phyloP scores from a whole-genome alignment of 2,329 filamentous ascomycete genomes.

The Aspergillus piperis region DNA sequence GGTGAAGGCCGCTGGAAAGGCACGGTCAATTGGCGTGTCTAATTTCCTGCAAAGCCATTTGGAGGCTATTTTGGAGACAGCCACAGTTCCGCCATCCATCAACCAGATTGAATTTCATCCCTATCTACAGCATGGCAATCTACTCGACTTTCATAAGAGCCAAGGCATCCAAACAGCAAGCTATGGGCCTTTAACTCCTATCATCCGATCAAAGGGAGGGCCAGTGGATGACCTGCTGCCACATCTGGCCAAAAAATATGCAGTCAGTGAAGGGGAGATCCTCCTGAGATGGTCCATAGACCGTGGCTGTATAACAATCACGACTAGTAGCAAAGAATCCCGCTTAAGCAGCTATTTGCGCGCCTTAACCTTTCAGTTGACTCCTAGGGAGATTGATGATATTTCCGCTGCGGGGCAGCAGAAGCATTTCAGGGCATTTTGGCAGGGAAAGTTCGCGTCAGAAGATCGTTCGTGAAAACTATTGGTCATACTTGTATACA shows the following conservation, averaged over 20 bases:
- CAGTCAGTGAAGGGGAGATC: constrained; percentile 59
- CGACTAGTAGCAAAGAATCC: constrained; percentile 62
- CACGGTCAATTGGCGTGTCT: constrained; percentile 63
- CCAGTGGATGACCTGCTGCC: constrained; percentile 57
- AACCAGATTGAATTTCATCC: constrained; percentile 46
- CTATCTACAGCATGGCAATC: constrained; percentile 49
- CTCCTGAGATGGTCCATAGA: constrained; percentile 63
- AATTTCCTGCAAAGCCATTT: constrained; percentile 61
- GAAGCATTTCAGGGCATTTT: constrained; percentile 57
- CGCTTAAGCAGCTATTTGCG: constrained; percentile 60
- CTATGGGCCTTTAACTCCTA: constrained; percentile 50
- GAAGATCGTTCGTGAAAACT: constrained; percentile 42
- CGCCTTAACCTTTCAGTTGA: constrained; percentile 59
- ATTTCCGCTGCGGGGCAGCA: constrained; percentile 52
- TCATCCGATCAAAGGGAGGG: constrained; percentile 57
- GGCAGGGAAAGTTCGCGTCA: constrained; percentile 50
- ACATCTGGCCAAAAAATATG: constrained; percentile 61
- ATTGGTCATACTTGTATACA: neutral
- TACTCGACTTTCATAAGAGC: constrained; percentile 43
- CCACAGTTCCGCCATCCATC: constrained; percentile 42
- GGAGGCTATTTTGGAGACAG: constrained; percentile 51
- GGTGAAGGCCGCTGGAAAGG: constrained; percentile 58
- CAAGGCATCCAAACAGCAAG: constrained; percentile 46
- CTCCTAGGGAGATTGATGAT: constrained; percentile 58
- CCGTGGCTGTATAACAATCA: constrained; percentile 60